Evolutionary conservation across 306 rosid genomes (phyloP).

Genomic region (Alnus rubra): DNA sequence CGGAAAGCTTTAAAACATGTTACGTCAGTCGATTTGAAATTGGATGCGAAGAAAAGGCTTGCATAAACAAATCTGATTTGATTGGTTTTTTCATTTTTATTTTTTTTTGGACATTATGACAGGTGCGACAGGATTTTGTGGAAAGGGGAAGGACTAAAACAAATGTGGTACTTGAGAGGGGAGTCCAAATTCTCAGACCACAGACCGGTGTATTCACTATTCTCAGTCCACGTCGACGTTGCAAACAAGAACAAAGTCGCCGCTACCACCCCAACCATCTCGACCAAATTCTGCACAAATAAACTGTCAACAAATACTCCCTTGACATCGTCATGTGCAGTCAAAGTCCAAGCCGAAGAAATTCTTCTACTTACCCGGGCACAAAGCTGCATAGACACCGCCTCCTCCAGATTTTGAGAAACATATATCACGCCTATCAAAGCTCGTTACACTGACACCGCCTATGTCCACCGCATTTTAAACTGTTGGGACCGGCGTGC

Average conservation of each 20-base stretch:
- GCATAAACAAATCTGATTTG: not conserved
- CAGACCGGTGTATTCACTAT: constrained; percentile 79
- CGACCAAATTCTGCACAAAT: constrained; percentile 21
- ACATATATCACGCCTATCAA: not conserved
- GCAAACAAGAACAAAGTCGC: constrained; percentile 20
- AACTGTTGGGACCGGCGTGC: constrained; percentile 10
- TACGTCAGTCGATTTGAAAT: too few species aligned
- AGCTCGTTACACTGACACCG: not conserved
- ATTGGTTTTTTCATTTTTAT: not conserved
- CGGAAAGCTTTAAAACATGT: too few species aligned
- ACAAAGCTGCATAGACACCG: constrained; percentile 35
- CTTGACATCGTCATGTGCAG: constrained; percentile 43
- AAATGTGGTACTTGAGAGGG: constrained; percentile 73
- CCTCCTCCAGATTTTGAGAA: constrained; percentile 11
- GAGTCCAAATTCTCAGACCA: constrained; percentile 95
- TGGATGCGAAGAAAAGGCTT: not conserved
- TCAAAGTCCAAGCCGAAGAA: constrained; percentile 84
- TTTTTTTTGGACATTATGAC: not conserved
- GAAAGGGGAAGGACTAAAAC: constrained; percentile 84
- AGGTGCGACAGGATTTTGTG: constrained; percentile 97
- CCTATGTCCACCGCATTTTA: not conserved
- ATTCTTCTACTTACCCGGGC: constrained; percentile 49
- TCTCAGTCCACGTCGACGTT: constrained; percentile 50
- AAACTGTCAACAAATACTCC: constrained; percentile 37
- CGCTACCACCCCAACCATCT: not conserved